phyloP scores from a whole-genome alignment of 23 red algal genomes.

The Gracilariopsis chorda region DNA sequence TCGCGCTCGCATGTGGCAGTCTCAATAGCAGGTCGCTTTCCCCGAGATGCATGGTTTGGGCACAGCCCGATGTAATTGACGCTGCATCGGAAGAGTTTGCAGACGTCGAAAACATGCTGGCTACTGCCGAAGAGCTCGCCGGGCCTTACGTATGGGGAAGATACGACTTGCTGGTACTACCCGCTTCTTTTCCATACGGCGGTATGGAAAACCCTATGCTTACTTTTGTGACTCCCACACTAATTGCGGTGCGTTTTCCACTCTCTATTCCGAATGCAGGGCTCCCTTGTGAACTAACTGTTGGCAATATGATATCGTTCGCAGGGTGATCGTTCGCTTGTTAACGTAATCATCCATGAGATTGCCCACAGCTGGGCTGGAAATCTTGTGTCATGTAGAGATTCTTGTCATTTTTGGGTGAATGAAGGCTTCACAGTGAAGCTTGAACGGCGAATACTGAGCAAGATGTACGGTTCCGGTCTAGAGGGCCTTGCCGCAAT shows the following conservation, averaged over 20 bases:
- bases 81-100: constrained; percentile 54
- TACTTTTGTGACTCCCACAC: constrained; percentile 79
- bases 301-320: no score
- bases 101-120: constrained; percentile 42
- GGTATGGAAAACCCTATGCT: constrained; percentile 82
- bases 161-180: constrained; percentile 68
- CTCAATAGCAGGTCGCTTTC: constrained; percentile 49
- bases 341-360: constrained; percentile 77
- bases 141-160: constrained; percentile 66
- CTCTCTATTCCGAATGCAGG: no score
- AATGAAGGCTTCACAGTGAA: constrained; percentile 95
- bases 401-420: constrained; percentile 79
- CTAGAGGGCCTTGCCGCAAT: constrained; percentile 21
- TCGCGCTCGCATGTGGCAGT: constrained; percentile 59
- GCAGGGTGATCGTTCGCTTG: constrained; percentile 72
- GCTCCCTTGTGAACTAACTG: no score
- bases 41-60: constrained; percentile 57
- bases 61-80: constrained; percentile 30
- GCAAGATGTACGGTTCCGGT: constrained; percentile 32
- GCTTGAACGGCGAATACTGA: constrained; percentile 67
- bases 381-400: constrained; percentile 71
- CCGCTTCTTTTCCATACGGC: constrained; percentile 68
- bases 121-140: constrained; percentile 49
- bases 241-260: constrained; percentile 29
- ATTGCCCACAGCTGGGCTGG: constrained; percentile 87